Evolutionary conservation across 148 eudicot species (phyloP).

Genomic region (Rhododendron kiyosumense): DNA sequence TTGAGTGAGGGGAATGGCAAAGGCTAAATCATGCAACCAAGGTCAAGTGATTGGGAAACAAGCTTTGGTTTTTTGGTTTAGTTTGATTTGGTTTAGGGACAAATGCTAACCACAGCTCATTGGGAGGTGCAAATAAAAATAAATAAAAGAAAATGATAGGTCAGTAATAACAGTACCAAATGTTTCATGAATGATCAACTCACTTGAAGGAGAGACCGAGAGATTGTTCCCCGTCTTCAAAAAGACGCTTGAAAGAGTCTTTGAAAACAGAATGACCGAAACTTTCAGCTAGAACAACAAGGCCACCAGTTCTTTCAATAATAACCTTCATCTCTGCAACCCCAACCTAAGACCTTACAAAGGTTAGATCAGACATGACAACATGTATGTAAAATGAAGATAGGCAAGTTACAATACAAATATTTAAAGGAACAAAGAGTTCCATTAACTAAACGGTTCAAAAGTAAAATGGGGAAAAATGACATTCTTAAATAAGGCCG

Average conservation of each 20-base stretch:
- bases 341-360: constrained; percentile 61
- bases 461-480: not conserved
- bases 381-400: not conserved
- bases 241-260: constrained; percentile 85
- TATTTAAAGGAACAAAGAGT: not conserved
- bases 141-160: constrained; percentile 2
- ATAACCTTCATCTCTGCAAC: constrained; percentile 98
- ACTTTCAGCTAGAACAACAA: constrained; percentile 90
- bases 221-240: constrained; percentile 82
- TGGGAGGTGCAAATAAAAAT: not conserved
- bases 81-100: not conserved
- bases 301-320: constrained; percentile 95
- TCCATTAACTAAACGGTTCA: not conserved
- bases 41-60: not conserved
- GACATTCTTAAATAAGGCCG: not conserved
- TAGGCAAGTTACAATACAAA: not conserved
- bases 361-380: not conserved
- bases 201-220: constrained; percentile 85
- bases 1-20: not conserved
- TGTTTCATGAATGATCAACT: constrained; percentile 28
- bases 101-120: not conserved
- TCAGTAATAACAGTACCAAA: not conserved
- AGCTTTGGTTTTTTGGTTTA: not conserved
- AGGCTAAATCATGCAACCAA: not conserved
- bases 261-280: constrained; percentile 96